Evolutionary conservation across 805 yeast species (phyloP), one percentile per base, ranked within the genome.

Genomic region (Ogataea degrootiae): DNA sequence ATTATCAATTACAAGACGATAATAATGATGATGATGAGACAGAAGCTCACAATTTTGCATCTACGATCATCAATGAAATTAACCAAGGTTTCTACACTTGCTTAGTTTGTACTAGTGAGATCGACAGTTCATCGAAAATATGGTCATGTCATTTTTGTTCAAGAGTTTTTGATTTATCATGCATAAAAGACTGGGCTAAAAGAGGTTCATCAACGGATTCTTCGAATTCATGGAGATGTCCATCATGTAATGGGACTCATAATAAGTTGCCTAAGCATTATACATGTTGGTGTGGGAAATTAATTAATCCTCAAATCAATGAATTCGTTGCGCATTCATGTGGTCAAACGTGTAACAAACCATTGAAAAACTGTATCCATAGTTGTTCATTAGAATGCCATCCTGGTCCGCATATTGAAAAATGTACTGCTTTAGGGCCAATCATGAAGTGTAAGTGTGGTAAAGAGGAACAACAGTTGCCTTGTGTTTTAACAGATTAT

Each of bases 201-300:
- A 74, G 86, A 51, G 91, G 91, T 5, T 78, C 86, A 2, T 77
- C 87, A 6, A 83, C 87, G 1, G 79, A 79, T 2, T 57, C 58
- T 6, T 73, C 75, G 39, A 77, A 76, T 42, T 70, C 74, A 37
- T 90, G 97, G 97, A 74, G 90, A 57, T 90, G 97, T 65, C 97
- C 97, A 0, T 77, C 86, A 3, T 87, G 96, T 63, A 88, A 80
- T 66, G 70, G 66, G 42, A 79, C 68, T 33, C 66, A 65, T 39
- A 35, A 43, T 19, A 68, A 68, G 57, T 72, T 76, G 40, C 90
- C 87, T 35, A 74, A 66, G 53, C 74, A 64, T 37, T 83, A 78
- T 63, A 78, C 78, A 1, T 90, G 97, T 61, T 90, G 97, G 97
- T 90, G 97, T 72, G 92, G 91, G 1, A 85, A 87, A 57, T 77